Evolutionary conservation across 2,329 filamentous ascomycete genomes (phyloP).

Genomic region (Colletotrichum limetticola): DNA sequence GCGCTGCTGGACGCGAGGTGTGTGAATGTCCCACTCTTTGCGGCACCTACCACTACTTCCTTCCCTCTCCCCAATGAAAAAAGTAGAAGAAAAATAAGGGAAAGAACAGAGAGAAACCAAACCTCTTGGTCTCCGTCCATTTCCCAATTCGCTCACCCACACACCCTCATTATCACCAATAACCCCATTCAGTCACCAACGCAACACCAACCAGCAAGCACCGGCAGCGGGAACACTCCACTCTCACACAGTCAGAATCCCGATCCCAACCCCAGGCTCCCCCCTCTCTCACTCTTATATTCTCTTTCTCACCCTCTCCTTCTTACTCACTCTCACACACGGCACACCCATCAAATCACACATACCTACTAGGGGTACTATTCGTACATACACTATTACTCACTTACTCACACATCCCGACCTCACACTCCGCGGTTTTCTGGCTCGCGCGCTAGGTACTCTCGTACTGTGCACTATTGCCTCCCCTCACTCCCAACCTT

Average conservation of each 20-base stretch:
- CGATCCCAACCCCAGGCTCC: constrained; percentile 18
- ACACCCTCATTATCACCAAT: background rate
- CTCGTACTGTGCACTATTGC: constrained; percentile 19
- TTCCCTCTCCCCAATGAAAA: background rate
- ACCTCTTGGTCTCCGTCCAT: background rate
- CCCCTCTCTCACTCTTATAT: background rate
- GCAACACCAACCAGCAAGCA: constrained; percentile 3
- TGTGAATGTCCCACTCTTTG: constrained; percentile 15
- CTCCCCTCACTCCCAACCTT: constrained; percentile 17
- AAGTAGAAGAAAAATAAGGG: background rate
- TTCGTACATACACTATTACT: no score
- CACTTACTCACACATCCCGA: background rate
- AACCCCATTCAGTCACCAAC: constrained; percentile 9
- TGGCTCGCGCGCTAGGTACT: constrained; percentile 11
- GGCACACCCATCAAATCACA: background rate
- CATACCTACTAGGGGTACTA: no score
- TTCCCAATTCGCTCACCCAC: background rate
- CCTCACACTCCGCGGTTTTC: background rate
- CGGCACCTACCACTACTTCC: background rate
- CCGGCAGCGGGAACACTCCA: constrained; percentile 20
- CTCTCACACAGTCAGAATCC: background rate
- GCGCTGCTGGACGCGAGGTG: background rate
- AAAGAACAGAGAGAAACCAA: constrained; percentile 2
- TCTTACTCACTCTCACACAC: background rate
- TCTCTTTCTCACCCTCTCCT: background rate